Evolutionary conservation across 768 basidiomycete genomes (phyloP), one percentile per base, ranked within the genome.

Genomic region (Tulasnella sp.): DNA sequence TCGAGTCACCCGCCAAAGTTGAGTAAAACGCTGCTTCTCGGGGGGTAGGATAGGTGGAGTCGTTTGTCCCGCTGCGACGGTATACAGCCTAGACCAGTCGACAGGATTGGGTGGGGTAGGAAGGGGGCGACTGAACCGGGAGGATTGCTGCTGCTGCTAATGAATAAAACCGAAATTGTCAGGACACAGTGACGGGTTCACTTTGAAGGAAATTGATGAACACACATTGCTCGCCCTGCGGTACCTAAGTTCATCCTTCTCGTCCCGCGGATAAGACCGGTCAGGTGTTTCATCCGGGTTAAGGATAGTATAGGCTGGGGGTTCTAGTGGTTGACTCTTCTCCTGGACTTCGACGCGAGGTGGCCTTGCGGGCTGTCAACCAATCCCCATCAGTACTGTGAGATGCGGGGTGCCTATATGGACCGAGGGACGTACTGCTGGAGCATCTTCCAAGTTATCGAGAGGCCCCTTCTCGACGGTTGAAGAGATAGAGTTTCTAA

Each of bases 61-160:
- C 5, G 9, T 4, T 3, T 70, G 68, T n/a, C 37, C 37, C 1
- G 37, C 68, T 3, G 68, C 68, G 12, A n/a, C 36, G 39, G 68
- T 70, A 11, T 70, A 42, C 29, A 70, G n/a, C 68, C 68, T 37
- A 8, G 68, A 70, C 68, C 68, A 70, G 39, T 70, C 68, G n/a
- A 70, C 68, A 11, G 68, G 31, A 2, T 3, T n/a, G 25, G 68
- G 68, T 8, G 68, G 68, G 0, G 39, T 14, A 15, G 68, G 68
- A 34, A 70, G 68, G 22, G 68, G 68, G 3, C 68, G 68, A 36
- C 25, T 22, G 25, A 14, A 31, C 29, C 19, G 54, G n/a, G 25
- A 31, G 19, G 22, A 45, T 14, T 45, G 45, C 45, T 45, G 45
- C 22, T 45, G 45, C 45, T 45, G 45, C n/a, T n/a, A n/a, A n/a